Percentiles rank a stretch among this genome's conserved stretches.
Evolutionary conservation across 1,284 basidiomycete species (phyloP).

Genomic region (Papiliotrema flavescens): DNA sequence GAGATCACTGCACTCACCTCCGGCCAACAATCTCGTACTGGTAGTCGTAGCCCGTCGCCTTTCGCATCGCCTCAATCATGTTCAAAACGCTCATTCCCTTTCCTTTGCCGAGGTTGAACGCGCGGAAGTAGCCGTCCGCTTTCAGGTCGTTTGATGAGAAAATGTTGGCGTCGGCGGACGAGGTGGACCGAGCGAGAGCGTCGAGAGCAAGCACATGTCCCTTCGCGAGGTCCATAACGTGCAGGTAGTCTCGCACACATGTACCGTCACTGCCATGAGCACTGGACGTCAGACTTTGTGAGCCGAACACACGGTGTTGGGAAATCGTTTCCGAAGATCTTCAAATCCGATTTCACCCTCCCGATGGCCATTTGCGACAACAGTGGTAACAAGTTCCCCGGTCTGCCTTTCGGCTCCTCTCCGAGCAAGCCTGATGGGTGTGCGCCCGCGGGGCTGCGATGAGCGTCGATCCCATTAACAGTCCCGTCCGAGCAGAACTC

Average conservation of each 20-base stretch:
- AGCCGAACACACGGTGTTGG: slow-evolving; percentile 69
- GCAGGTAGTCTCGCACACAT: slow-evolving; percentile 96
- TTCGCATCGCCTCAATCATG: slow-evolving; percentile 93
- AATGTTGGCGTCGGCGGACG: slow-evolving; percentile 25
- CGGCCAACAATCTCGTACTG: slow-evolving; percentile 85
- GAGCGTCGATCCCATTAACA: neutral
- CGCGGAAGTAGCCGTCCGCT: slow-evolving; percentile 64
- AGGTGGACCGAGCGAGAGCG: slow-evolving; percentile 52
- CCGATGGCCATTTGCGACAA: slow-evolving; percentile 95
- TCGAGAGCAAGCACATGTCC: slow-evolving; percentile 92
- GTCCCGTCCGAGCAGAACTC: slow-evolving; percentile 35
- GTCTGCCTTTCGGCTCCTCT: slow-evolving; percentile 91
- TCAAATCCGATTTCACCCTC: slow-evolving; percentile 74
- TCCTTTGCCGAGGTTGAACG: slow-evolving; percentile 95
- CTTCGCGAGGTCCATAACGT: slow-evolving; percentile 89
- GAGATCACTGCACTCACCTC: slow-evolving; percentile 57
- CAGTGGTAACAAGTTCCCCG: slow-evolving; percentile 90
- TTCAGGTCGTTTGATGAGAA: slow-evolving; percentile 44
- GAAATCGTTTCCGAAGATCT: slow-evolving; percentile 98
- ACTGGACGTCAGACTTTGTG: neutral
- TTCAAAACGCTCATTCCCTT: slow-evolving; percentile 88
- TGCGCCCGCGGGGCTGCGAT: slow-evolving; percentile 83
- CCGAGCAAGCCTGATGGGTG: slow-evolving; percentile 95
- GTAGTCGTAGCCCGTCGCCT: slow-evolving; percentile 83
- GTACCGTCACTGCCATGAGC: slow-evolving; percentile 69